Conservation (phyloP, 2,329 filamentous ascomycete species). For the Aspergillus amoenus region DNA sequence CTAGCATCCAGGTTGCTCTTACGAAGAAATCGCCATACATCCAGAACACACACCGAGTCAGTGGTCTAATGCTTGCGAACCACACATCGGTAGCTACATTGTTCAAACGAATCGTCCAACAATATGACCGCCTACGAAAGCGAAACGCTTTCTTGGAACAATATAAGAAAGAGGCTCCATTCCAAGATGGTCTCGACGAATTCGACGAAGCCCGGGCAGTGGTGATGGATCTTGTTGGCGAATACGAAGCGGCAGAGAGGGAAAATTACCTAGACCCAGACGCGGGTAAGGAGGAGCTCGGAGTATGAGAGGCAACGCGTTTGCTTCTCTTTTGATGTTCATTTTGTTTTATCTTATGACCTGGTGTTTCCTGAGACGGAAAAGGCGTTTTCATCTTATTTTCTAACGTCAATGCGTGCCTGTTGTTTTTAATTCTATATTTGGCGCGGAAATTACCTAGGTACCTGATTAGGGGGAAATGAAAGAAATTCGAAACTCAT, state of each 20-base stretch:
- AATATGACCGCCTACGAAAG: constrained; percentile 93
- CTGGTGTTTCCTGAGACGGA: constrained; percentile 19
- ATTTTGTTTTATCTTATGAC: constrained; percentile 15
- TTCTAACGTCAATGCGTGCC: background rate
- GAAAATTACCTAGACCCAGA: constrained; percentile 84
- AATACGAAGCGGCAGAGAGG: constrained; percentile 94
- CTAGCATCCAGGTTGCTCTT: constrained; percentile 93
- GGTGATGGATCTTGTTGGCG: constrained; percentile 83
- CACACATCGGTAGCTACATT: constrained; percentile 96
- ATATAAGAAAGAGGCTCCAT: constrained; percentile 94
- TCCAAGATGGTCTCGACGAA: constrained; percentile 85
- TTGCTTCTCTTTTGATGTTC: constrained; percentile 13
- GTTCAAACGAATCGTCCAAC: constrained; percentile 88
- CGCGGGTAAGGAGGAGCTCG: constrained; percentile 46
- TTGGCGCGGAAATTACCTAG: constrained; percentile 2
- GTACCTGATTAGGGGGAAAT: constrained; percentile 4
- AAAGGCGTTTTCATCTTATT: constrained; percentile 17
- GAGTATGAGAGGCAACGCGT: constrained; percentile 20
- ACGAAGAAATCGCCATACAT: constrained; percentile 97
- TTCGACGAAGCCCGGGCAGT: constrained; percentile 95
- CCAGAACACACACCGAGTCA: constrained; percentile 89
- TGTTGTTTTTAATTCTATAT: constrained; percentile 3
- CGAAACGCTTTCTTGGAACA: constrained; percentile 94
- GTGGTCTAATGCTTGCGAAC: constrained; percentile 95
- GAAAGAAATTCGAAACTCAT: background rate